Evolutionary conservation across 495 filamentous ascomycete genomes (phyloP), one percentile per base, ranked within the genome.

Genomic region (Penicillium bovifimosum): DNA sequence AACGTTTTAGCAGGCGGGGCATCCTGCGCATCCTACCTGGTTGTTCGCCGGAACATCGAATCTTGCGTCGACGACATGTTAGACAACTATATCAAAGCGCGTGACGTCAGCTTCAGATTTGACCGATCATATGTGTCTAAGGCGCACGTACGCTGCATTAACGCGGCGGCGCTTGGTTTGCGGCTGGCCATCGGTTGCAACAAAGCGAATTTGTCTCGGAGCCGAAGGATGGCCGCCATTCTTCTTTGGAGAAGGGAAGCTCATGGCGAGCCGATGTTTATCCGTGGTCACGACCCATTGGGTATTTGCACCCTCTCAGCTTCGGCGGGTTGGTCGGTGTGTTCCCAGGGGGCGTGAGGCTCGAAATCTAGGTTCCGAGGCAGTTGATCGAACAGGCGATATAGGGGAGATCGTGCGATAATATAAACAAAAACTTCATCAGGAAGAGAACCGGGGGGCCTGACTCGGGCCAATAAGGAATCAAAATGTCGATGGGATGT

Each of bases 11-110:
- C 10, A 7, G 27, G 2, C 18, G 9, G 9, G 28, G 8, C 26
- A 24, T n/a, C 3, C 9, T 16, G 17, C 31, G 39, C n/a, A 10
- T 56, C 66, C 41, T 63, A 76, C 74, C 70, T 68, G 85, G 85
- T 56, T 83, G 81, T 70, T 88, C 85, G 50, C 87, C 88, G 24
- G 86, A 88, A 65, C 88, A 91, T 67, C 88, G 80, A 50, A 87
- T 91, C 71, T 91, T 91, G 68, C 88, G 80, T 61, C 85, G 88
- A 66, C 87, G 84, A 69, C 87, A 90, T 47, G 86, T 91, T 53
- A 83, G 76, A 70, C 87, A 89, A 57, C 86, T 88, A 57, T 17
- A 54, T 16, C 43, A 14, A 60, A 45, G 48, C 26, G 47, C 9
- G 14, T 13, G 38, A 29, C 29, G 54, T 61, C 50, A 63, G 50